phyloP scores from a whole-genome alignment of 2,329 filamentous ascomycete genomes.

The Chrysoporthe cubensis region DNA sequence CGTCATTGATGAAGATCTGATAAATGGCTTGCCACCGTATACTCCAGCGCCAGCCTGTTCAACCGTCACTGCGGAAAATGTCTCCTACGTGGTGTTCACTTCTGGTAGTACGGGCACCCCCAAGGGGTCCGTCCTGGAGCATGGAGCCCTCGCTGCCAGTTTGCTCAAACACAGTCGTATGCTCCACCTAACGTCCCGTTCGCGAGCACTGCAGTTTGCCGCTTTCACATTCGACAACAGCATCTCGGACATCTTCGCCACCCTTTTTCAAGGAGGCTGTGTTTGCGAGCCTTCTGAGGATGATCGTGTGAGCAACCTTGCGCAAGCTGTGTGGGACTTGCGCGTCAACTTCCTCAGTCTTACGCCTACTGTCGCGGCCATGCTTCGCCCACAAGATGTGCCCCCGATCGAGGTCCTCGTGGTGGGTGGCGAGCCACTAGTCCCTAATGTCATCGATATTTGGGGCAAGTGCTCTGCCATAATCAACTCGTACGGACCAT shows the following conservation, averaged over 20 bases:
- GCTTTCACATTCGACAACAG: slow-evolving; percentile 58
- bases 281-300: slow-evolving; percentile 60
- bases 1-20: slow-evolving; percentile 11
- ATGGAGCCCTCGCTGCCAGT: background rate
- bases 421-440: slow-evolving; percentile 34
- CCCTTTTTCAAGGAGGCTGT: slow-evolving; percentile 60
- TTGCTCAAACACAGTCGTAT: slow-evolving; percentile 2
- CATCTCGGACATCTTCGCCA: slow-evolving; percentile 55
- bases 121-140: slow-evolving; percentile 35
- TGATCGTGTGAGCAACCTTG: slow-evolving; percentile 53
- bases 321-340: slow-evolving; percentile 53
- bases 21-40: background rate
- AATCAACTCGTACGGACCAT: slow-evolving; percentile 37
- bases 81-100: slow-evolving; percentile 51
- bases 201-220: slow-evolving; percentile 38
- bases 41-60: background rate
- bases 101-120: slow-evolving; percentile 56
- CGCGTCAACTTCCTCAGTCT: slow-evolving; percentile 56
- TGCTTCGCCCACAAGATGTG: slow-evolving; percentile 42
- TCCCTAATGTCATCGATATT: slow-evolving; percentile 9
- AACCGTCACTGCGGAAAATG: background rate
- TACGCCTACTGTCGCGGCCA: slow-evolving; percentile 61
- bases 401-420: slow-evolving; percentile 46
- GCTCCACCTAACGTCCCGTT: background rate
- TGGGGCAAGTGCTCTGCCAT: slow-evolving; percentile 18